Evolutionary conservation across 2,329 filamentous ascomycete genomes (phyloP).

Genomic region (Fusarium sp.): DNA sequence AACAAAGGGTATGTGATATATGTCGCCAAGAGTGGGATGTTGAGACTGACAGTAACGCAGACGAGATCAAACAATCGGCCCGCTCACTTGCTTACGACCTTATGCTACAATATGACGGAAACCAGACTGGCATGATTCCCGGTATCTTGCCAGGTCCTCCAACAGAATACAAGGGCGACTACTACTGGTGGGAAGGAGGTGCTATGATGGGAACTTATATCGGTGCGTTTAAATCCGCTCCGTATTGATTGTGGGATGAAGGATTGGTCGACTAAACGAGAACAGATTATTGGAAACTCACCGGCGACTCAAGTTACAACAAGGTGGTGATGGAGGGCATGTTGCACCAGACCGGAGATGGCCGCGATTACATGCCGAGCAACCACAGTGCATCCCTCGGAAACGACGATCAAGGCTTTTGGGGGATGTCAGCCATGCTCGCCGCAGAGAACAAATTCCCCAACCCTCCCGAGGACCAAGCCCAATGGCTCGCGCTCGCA

Average conservation of each 20-base stretch:
- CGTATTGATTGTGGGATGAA: fast-evolving
- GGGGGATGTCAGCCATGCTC: constrained; percentile 76
- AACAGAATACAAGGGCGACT: constrained; percentile 61
- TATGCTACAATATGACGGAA: constrained; percentile 65
- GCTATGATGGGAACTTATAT: constrained; percentile 77
- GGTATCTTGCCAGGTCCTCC: constrained; percentile 71
- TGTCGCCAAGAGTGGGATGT: fast-evolving
- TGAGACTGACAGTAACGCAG: constrained; percentile 46
- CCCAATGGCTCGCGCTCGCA: constrained; percentile 74
- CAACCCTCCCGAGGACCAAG: constrained; percentile 65
- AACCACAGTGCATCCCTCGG: constrained; percentile 72
- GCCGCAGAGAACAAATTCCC: constrained; percentile 75
- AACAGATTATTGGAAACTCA: constrained; percentile 74
- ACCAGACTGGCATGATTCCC: constrained; percentile 64
- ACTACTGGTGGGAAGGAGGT: constrained; percentile 82
- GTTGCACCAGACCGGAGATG: constrained; percentile 69
- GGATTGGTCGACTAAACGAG: neutral
- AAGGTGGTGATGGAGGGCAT: constrained; percentile 68
- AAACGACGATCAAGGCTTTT: constrained; percentile 80
- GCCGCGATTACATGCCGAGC: constrained; percentile 69
- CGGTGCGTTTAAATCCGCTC: constrained; percentile 48
- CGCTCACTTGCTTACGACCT: constrained; percentile 64
- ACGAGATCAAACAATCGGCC: constrained; percentile 62
- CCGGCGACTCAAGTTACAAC: constrained; percentile 75
- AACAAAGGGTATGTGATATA: constrained; percentile 47